Base-by-base conservation (phyloP, 345 rosid species). In the Rubroshorea leprosula region DNA sequence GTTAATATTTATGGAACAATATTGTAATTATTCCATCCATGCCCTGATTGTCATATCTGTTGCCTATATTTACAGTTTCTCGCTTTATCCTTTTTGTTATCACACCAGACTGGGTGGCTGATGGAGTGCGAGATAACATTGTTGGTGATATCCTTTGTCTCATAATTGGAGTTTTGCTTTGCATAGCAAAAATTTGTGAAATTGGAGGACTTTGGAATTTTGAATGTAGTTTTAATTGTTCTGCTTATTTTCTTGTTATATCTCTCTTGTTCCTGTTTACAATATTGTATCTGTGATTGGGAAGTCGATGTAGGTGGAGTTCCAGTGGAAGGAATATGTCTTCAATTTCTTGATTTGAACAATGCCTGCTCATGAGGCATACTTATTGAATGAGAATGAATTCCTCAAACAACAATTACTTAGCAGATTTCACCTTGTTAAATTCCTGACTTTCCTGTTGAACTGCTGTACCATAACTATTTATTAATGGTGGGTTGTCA, bases 141-240 rank as follows among this genome's bases (percentile, higher is more conserved):
- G 74, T 50, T 16, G 76, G 74, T 19, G 83, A 73, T 39, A 43
- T 78, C 54, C 53, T 54, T 2, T 72, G 80, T 74, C 80, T 80
- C 29, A 13, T 74, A 16, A 43, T 78, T 25, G 72, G 62, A 11
- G 43, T 70, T 51, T 51, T 60, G 1, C 43, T 70, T 54, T 23
- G 66, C 13, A 2, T 64, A 22, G 55, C 50, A 26, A 75, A 78
- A 76, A 62, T 74, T 55, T 29, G 60, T 57, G 79, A 52, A 57
- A 52, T 52, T 19, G 72, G 67, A 14, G 70, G 69, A 41, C 41
- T 60, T 0, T 50, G 64, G 49, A 35, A 49, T 44, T 63, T 50
- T 52, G 60, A 35, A 47, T 67, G 72, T 51, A 63, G 51, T 51
- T 63, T 20, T 0, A 53, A 52, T 52, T 70, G 80, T 67, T 61